Base-by-base conservation (phyloP, 2,329 filamentous ascomycete species). In the Monosporascus cannonballus region DNA sequence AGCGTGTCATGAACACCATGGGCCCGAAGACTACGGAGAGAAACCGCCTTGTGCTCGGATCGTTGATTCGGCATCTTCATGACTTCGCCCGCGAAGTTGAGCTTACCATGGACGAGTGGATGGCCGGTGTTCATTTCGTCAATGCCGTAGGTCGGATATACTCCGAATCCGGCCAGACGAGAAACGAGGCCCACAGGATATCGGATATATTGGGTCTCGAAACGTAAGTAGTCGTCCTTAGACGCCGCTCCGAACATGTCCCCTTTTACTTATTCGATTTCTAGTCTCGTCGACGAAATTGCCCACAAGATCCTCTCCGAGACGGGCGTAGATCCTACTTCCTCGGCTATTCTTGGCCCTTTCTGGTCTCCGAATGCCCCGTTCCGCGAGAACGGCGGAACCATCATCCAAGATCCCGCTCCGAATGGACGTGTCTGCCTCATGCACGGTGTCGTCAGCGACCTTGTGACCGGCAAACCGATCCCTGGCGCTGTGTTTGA, bases 41-140 rank as follows among this genome's bases (percentile, higher is more conserved):
- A 55, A 79, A 83, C 62, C 79, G 84, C 54, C 74, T 81, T 58
- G 76, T 91, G 62, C 73, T 91, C 63, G 69, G 75, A 55, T 76
- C 80, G 27, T 71, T 90, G 61, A 84, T 90, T 70, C 76, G 73
- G 48, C 87, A 91, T 73, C 76, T 92, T 54, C 88, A 92, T 74
- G 86, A 90, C 71, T 91, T 91, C 68, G 80, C 83, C 52, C 83
- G 88, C 53, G 88, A 92, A 65, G 81, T 89, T 58, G 86, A 91
- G 71, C 80, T 92, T 49, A 90, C 84, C 18, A 77, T 83, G 34
- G 87, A 89, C 51, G 88, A 92, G 71, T 91, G 87, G 87, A 80
- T 90, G 70, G 71, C 81, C 7, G 88, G 87, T 51, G 86, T 91
- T 51, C 78, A 86, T 63, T 90, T 87, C 67, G 73, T 91, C 72